These are phyloP conservation scores for Artemisia argyi DNA, from an alignment of 129 eudicot genomes.

Conservation along the genomic window DNA sequence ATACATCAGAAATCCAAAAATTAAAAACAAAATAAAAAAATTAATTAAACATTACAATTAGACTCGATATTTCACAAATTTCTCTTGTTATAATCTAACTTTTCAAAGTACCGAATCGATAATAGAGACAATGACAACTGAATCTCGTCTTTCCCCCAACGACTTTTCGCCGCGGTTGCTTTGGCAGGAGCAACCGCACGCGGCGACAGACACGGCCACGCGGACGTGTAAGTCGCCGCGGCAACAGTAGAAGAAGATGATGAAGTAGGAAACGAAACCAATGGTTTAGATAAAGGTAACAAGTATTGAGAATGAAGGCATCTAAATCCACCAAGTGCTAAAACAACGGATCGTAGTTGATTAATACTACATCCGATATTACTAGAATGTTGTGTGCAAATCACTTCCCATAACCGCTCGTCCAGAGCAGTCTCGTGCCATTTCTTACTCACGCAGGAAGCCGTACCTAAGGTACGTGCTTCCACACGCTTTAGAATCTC, in stretches of 20 bases:
- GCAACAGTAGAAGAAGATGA: slow-evolving; percentile 35
- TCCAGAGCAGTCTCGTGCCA: slow-evolving; percentile 73
- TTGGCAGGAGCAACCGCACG: slow-evolving; percentile 30
- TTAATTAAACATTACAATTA: slow-evolving; percentile 6
- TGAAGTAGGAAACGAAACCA: background rate
- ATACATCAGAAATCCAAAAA: background rate
- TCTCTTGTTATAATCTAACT: slow-evolving; percentile 45
- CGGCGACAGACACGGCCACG: slow-evolving; percentile 60
- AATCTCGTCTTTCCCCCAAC: slow-evolving; percentile 97
- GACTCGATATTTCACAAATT: background rate
- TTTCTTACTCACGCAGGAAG: slow-evolving; percentile 69
- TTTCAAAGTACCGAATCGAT: slow-evolving; percentile 76
- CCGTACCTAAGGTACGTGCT: slow-evolving; percentile 58
- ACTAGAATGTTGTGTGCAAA: slow-evolving; percentile 63
- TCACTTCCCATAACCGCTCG: slow-evolving; percentile 91
- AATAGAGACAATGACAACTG: slow-evolving; percentile 77
- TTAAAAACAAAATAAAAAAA: background rate
- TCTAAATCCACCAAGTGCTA: slow-evolving; percentile 90
- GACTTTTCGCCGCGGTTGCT: slow-evolving; percentile 25
- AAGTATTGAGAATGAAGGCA: slow-evolving; percentile 69
- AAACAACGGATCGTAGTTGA: slow-evolving; percentile 81
- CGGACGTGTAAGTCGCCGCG: slow-evolving; percentile 39
- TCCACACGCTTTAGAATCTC: slow-evolving; percentile 81
- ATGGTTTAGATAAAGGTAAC: slow-evolving; percentile 62
- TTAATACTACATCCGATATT: slow-evolving; percentile 44